A percentile compares a stretch with the other conserved stretches of the same genome.
Conservation (phyloP, 257 asterid species). For the Thymus mandschuricus region DNA sequence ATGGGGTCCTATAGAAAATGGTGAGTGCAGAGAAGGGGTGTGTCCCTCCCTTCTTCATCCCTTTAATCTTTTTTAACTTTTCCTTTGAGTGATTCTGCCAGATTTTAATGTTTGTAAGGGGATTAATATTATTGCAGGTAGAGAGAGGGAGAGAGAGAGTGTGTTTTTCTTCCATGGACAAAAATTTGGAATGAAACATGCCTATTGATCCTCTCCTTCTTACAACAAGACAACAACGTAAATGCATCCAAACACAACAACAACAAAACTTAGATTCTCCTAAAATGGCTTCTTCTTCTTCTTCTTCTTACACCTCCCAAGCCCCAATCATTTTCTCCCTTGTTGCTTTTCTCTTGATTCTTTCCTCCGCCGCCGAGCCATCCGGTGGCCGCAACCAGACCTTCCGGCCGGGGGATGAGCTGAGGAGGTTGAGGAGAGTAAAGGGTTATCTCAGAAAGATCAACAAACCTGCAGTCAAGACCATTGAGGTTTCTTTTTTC, state of each 20-base stretch:
- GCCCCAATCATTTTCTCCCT: conserved; percentile 58
- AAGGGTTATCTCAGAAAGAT: conserved; percentile 61
- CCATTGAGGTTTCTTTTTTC: conserved; percentile 59
- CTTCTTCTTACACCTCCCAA: conserved; percentile 4
- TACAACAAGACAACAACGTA: conserved; percentile 51
- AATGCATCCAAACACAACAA: conserved; percentile 63
- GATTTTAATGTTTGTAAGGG: conserved; percentile 23
- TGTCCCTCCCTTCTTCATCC: not conserved
- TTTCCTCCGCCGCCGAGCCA: conserved; percentile 17
- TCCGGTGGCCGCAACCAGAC: conserved; percentile 53
- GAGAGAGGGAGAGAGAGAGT: conserved; percentile 21
- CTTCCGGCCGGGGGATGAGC: conserved; percentile 54
- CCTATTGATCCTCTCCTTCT: conserved; percentile 30
- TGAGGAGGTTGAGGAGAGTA: conserved; percentile 52
- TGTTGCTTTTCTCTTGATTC: conserved; percentile 54
- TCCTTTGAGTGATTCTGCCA: conserved; percentile 38
- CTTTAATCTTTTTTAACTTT: conserved; percentile 43
- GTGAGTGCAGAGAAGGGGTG: conserved; percentile 31
- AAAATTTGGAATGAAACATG: conserved; percentile 53
- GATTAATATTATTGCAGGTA: conserved; percentile 23
- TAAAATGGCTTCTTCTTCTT: conserved; percentile 46
- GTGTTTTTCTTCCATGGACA: conserved; percentile 52
- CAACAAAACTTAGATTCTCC: conserved; percentile 42
- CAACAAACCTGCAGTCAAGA: conserved; percentile 80
- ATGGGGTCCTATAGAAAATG: conserved; percentile 44